Evolutionary conservation across 108 stramenopile genomes (phyloP).

Genomic region (Bacterosira constricta): DNA sequence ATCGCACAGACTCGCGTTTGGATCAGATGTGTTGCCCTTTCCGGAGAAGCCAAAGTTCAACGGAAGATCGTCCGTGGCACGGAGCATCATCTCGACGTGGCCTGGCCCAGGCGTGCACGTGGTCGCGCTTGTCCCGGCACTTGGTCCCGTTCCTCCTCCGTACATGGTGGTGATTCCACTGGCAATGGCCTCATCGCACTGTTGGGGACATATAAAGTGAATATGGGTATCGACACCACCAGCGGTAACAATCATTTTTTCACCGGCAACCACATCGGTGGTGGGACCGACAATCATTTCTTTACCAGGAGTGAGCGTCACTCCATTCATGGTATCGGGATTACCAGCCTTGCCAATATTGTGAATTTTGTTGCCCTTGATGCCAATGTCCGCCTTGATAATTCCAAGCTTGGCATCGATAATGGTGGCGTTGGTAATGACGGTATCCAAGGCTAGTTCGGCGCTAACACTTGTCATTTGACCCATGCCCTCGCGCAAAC

Average conservation of each 20-base stretch:
- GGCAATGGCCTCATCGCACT: constrained; percentile 93
- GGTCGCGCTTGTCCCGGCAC: constrained; percentile 93
- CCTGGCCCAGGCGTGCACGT: constrained; percentile 95
- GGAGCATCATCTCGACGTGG: constrained; percentile 96
- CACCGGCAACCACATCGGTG: constrained; percentile 98
- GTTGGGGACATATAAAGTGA: constrained; percentile 98
- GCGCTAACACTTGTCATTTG: constrained; percentile 80
- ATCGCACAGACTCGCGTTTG: constrained; percentile 57
- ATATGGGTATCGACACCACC: constrained; percentile 97
- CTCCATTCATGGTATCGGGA: constrained; percentile 94
- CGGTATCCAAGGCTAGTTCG: constrained; percentile 80
- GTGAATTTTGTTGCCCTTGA: constrained; percentile 90
- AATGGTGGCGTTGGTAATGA: constrained; percentile 97
- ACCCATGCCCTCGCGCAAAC: constrained; percentile 98
- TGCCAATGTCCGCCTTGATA: constrained; percentile 95
- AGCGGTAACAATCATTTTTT: constrained; percentile 94
- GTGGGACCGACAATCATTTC: constrained; percentile 89
- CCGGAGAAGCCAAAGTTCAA: constrained; percentile 98
- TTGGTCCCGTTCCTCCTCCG: constrained; percentile 96
- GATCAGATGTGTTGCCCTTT: constrained; percentile 93
- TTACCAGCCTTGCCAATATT: constrained; percentile 99
- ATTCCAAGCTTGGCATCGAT: constrained; percentile 87
- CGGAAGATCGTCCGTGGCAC: constrained; percentile 89
- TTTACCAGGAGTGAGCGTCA: constrained; percentile 71
- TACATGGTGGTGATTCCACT: constrained; percentile 95